A percentile compares a stretch with the other conserved stretches of the same genome.
phyloP scores from a whole-genome alignment of 306 rosid genomes.

The Neltuma alba region DNA sequence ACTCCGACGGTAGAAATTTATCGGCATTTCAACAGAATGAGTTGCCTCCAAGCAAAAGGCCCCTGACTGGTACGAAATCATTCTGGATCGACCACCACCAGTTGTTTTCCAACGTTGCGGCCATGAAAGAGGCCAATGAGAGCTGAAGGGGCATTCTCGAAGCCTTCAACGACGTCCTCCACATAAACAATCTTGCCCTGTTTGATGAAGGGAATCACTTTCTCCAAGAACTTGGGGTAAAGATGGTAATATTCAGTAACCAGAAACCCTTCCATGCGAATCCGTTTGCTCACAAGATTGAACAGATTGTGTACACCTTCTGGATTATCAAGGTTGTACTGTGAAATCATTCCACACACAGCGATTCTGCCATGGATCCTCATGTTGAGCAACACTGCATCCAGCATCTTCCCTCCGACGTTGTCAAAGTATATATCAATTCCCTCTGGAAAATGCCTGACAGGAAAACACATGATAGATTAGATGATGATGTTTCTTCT shows the following conservation, averaged over 20 bases:
- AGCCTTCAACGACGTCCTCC: conserved; percentile 36
- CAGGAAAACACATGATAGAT: not conserved
- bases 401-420: conserved; percentile 62
- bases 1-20: not conserved
- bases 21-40: not conserved
- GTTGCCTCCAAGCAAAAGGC: not conserved
- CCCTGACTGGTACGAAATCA: not conserved
- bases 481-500: too few relatives aligned
- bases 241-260: conserved; percentile 46
- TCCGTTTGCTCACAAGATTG: conserved; percentile 43
- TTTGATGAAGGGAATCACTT: conserved; percentile 41
- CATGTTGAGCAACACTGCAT: conserved; percentile 59
- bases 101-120: conserved; percentile 56
- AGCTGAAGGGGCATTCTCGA: conserved; percentile 58
- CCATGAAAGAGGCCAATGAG: conserved; percentile 52
- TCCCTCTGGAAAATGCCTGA: conserved; percentile 58
- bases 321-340: conserved; percentile 39
- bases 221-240: conserved; percentile 44
- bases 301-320: conserved; percentile 43
- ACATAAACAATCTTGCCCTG: conserved; percentile 50
- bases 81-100: conserved; percentile 36
- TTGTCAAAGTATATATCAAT: conserved; percentile 66
- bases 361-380: conserved; percentile 52
- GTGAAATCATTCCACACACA: conserved; percentile 59
- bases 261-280: conserved; percentile 51